A percentile compares a stretch with the other conserved stretches of the same genome.
Evolutionary conservation across 2,329 filamentous ascomycete genomes (phyloP).

Genomic region (Elsinoe necatrix): DNA sequence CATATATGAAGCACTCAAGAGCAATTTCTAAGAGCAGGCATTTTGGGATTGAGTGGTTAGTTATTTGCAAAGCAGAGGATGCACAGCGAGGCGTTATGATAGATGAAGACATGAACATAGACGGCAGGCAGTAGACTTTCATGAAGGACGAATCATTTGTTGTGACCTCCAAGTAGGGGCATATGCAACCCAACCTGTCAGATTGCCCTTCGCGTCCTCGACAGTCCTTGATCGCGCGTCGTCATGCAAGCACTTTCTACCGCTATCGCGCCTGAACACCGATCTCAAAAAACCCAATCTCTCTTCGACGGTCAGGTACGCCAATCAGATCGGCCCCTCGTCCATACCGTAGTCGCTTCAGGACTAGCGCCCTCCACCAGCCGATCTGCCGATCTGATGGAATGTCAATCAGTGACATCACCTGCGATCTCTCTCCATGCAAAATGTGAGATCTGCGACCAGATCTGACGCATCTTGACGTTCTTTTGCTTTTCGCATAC

Average conservation of each 20-base stretch:
- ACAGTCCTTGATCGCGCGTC: neutral
- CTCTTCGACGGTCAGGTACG: neutral
- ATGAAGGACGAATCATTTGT: too few relatives aligned
- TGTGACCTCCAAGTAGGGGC: too few relatives aligned
- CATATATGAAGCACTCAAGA: conserved; percentile 80
- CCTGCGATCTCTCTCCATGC: neutral
- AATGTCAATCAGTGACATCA: neutral
- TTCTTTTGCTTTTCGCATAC: neutral
- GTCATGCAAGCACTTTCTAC: neutral
- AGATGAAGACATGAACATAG: conserved; percentile 7
- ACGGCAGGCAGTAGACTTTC: neutral
- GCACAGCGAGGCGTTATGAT: conserved; percentile 10
- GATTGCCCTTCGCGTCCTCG: too few relatives aligned
- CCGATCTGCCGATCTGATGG: neutral
- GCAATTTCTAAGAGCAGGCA: conserved; percentile 40
- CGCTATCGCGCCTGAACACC: neutral
- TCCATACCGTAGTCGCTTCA: neutral
- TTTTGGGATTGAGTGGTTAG: too few relatives aligned
- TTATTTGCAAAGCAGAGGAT: neutral
- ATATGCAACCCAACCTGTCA: too few relatives aligned
- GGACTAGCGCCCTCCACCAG: too few relatives aligned
- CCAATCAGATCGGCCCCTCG: neutral
- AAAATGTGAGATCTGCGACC: neutral
- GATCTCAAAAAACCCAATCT: neutral
- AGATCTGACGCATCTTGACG: neutral